Evolutionary conservation across 2,329 filamentous ascomycete genomes (phyloP), one percentile per base, ranked within the genome.

Genomic region (Botrytis paeoniae): DNA sequence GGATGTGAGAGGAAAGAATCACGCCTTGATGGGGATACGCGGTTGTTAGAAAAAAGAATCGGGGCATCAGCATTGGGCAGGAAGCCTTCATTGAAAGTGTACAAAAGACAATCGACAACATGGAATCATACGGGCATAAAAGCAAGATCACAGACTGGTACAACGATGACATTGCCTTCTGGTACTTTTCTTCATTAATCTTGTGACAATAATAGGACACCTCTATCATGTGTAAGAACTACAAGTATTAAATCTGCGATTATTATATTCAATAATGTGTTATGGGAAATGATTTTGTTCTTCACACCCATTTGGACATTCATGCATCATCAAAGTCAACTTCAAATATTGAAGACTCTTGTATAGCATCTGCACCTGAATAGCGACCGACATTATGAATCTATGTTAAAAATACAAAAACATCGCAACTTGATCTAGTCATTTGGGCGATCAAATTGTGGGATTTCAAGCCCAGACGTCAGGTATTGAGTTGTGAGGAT

Each of bases 61-160:
- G 39, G 29, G 61, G 60, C n/a, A 63, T 72, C 54, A 69, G 69
- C 48, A 62, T 69, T 57, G 45, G 62, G 48, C 70, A 45, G 68
- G 65, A n/a, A 62, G 69, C 70, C 41, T 59, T 73, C 64, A 72
- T 72, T 73, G 68, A 51, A 73, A 74, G 73, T 80, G 79, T 80
- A 80, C 76, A 79, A 78, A 79, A 79, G 74, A 76, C 72, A 75
- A 75, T 68, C 48, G 63, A 54, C 65, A 71, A 43, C 61, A 61
- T 71, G 77, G 76, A 75, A 79, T 73, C 57, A 75, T 73, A 45
- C 75, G 70, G 66, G 48, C 65, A 66, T 73, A 59, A 59, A 72
- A 57, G 39, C 63, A 69, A 48, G 29, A 72, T 69, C 43, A 57
- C 63, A n/a, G 60, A 48, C 32, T 35, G 22, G 59, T 32, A 22